Percentiles rank a stretch among this genome's conserved stretches.
These are phyloP conservation scores for Shiraia bambusicola DNA, from an alignment of 2,329 filamentous ascomycete species.

Conservation along the genomic window DNA sequence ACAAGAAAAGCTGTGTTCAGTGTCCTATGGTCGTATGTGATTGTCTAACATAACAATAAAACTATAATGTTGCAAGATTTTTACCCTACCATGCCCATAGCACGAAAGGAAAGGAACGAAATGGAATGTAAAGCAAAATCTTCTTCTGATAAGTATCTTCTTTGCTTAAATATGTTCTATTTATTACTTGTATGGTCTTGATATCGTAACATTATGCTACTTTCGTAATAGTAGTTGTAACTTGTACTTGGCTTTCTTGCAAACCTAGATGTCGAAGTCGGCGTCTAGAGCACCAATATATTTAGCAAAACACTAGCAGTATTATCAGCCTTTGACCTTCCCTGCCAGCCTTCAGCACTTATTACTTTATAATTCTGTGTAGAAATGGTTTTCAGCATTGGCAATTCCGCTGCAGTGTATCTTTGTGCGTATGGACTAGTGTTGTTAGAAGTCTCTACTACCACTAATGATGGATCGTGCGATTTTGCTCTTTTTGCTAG, in stretches of 20 bases:
- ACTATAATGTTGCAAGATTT: too few relatives aligned
- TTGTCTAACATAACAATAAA: too few relatives aligned
- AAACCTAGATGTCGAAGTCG: neutral
- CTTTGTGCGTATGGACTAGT: conserved; percentile 2
- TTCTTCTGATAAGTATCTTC: too few relatives aligned
- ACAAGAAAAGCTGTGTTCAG: too few relatives aligned
- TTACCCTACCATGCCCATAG: too few relatives aligned
- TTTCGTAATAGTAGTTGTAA: too few relatives aligned
- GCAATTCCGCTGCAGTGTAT: conserved; percentile 1
- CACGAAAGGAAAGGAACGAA: too few relatives aligned
- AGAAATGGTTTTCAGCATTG: conserved; percentile 3
- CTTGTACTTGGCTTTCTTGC: conserved; percentile 1
- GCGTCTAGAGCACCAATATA: neutral
- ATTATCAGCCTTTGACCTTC: conserved; percentile 5
- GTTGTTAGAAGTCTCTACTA: neutral
- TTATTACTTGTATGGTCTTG: too few relatives aligned
- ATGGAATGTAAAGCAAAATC: too few relatives aligned
- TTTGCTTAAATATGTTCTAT: too few relatives aligned
- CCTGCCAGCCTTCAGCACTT: conserved; percentile 6
- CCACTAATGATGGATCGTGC: conserved; percentile 1
- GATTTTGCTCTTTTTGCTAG: conserved; percentile 2
- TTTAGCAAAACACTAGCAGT: neutral
- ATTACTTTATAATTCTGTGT: conserved; percentile 7
- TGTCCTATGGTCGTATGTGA: too few relatives aligned
- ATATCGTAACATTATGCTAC: too few relatives aligned